These are phyloP conservation scores for Aegilops longissima DNA, from an alignment of 176 grass and related monocot genomes.

Conservation along the genomic window DNA sequence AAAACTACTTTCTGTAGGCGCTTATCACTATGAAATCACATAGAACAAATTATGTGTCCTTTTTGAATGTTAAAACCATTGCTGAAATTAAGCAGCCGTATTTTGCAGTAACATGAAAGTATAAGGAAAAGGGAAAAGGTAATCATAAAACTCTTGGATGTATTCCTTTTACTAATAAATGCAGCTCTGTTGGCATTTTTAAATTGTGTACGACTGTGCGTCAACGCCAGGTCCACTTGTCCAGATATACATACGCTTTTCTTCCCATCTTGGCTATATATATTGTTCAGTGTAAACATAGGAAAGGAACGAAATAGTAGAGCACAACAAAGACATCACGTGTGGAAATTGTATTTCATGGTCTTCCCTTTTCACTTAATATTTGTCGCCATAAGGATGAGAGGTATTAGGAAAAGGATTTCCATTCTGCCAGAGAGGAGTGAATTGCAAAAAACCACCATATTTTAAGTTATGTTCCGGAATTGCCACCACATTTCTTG, in stretches of 20 bases:
- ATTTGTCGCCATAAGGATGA: not conserved
- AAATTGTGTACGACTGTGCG: not conserved
- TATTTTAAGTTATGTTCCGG: no score
- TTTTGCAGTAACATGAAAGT: no score
- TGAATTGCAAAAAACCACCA: no score
- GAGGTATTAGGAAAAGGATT: not conserved
- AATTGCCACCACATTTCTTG: no score
- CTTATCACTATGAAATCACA: not conserved
- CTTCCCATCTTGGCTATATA: no score
- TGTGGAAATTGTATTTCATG: not conserved
- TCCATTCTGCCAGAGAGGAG: not conserved
- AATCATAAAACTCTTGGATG: no score
- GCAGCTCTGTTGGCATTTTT: not conserved
- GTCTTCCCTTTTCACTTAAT: not conserved
- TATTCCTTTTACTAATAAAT: no score
- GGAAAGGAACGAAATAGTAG: not conserved
- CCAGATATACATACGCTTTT: not conserved
- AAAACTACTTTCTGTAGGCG: not conserved
- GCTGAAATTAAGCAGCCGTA: no score
- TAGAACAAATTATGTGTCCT: not conserved
- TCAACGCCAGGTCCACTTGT: not conserved
- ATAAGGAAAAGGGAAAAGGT: no score
- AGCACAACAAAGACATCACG: not conserved
- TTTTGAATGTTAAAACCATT: no score
- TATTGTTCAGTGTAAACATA: not conserved